Conservation (phyloP, 306 rosid genomes). For the Herpetospermum pedunculosum region DNA sequence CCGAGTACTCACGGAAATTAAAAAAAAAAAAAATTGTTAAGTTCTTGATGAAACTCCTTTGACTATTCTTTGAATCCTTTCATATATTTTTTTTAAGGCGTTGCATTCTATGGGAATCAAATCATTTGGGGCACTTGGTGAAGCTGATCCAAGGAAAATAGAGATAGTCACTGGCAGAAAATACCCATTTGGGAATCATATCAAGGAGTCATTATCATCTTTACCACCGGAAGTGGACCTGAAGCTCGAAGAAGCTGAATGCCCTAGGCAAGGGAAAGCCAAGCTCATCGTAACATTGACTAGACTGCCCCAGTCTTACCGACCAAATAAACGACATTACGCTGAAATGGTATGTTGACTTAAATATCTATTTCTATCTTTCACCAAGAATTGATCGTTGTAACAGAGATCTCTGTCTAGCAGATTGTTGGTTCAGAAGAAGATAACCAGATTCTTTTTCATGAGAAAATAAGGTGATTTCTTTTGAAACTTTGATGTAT, state of each 20-base stretch:
- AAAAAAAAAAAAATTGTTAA: too few species aligned
- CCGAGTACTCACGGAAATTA: too few species aligned
- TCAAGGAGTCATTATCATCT: conserved; percentile 76
- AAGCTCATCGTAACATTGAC: conserved; percentile 69
- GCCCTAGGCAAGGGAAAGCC: conserved; percentile 43
- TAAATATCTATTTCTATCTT: conserved; percentile 1
- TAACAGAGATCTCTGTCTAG: conserved; percentile 5
- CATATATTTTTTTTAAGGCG: conserved; percentile 44
- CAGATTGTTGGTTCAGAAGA: conserved; percentile 79
- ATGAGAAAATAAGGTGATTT: conserved; percentile 86
- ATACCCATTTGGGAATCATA: conserved; percentile 89
- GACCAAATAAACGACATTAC: conserved; percentile 60
- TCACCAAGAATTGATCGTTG: background rate
- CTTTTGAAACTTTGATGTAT: conserved; percentile 4
- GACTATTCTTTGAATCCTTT: conserved; percentile 5
- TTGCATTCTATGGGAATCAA: conserved; percentile 67
- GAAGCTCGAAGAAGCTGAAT: conserved; percentile 47
- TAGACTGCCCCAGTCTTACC: conserved; percentile 46
- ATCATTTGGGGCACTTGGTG: conserved; percentile 70
- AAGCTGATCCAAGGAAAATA: conserved; percentile 89
- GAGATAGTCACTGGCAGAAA: conserved; percentile 93
- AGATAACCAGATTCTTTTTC: conserved; percentile 66
- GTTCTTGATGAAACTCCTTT: background rate
- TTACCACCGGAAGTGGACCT: conserved; percentile 79
- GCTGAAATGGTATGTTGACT: conserved; percentile 69